phyloP scores from a whole-genome alignment of 179 eudicot genomes.

The Actinidia polygama region DNA sequence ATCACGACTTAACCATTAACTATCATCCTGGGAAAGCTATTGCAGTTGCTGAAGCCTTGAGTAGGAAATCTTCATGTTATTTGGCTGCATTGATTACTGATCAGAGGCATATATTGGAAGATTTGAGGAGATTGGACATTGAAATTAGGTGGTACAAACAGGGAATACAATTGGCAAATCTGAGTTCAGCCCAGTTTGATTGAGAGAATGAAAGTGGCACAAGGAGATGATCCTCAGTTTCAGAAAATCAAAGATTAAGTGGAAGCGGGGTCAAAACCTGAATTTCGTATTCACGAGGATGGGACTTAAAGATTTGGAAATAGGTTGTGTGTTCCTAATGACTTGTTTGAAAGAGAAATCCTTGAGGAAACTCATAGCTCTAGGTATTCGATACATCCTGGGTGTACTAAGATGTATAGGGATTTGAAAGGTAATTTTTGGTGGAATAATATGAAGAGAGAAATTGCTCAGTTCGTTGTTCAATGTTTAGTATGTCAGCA shows the following conservation, averaged over 20 bases:
- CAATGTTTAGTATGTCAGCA: no score
- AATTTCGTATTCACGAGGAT: background rate
- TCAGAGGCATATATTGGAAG: background rate
- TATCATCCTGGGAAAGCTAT: background rate
- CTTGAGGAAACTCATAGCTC: no score
- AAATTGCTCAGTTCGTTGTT: no score
- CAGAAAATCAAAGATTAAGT: background rate
- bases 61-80: background rate
- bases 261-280: background rate
- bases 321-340: background rate
- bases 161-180: background rate
- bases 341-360: no score
- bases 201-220: background rate
- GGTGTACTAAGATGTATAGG: no score
- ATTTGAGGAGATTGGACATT: background rate
- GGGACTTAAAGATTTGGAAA: background rate
- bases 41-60: background rate
- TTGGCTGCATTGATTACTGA: background rate
- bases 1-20: background rate
- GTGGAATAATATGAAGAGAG: no score
- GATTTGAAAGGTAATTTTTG: no score
- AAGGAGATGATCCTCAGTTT: background rate
- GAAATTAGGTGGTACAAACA: background rate
- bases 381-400: no score
- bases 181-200: background rate